Evolutionary conservation across 257 asterid species (phyloP), one percentile per base, ranked within the genome.

Genomic region (Nicotiana obtusifolia): DNA sequence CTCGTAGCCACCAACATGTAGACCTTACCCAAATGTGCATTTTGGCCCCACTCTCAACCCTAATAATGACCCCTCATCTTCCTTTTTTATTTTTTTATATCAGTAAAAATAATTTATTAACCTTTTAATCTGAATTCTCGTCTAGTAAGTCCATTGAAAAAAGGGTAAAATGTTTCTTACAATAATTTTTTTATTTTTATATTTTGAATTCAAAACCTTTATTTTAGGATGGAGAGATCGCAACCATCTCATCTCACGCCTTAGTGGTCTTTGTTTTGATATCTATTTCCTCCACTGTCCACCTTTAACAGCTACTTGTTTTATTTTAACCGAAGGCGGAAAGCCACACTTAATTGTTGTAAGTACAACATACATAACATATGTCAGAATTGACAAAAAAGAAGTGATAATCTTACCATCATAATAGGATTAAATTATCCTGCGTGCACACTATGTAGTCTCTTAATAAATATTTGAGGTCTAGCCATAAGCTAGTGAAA

Each of bases 1-100:
- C 89, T 84, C 82, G 19, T 81, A 81, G 86, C 78, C 87, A 86
- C 89, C 88, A 85, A 85, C 90, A 84, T 87, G 89, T 88, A 88
- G 85, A 85, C 91, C 90, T 86, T 83, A 64, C 82, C 80, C 84
- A 68, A 80, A 75, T 82, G 82, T 86, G 82, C 82, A 81, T 15
- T 80, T 76, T 26, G 85, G 82, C 67, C 92, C 93, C 89, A 77
- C 89, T 41, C 81, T 37, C 82, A 76, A 77, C 73, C 87, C 75
- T 67, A 87, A 90, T 87, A 76, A 85, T 87, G 82, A 89, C 87
- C 54, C 68, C 62, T 61, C 81, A 76, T 81, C 82, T 54, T 19
- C 24, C 11, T 41, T 8, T 41, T 8, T 41, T 41, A 1, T 41
- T 1, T 41, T 35, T 41, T 41, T 7, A 41, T 41, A 41, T 52